A percentile compares a stretch with the other conserved stretches of the same genome.
These are phyloP conservation scores for Apiotrichum gamsii DNA, from an alignment of 1,284 basidiomycete species.

Conservation along the genomic window DNA sequence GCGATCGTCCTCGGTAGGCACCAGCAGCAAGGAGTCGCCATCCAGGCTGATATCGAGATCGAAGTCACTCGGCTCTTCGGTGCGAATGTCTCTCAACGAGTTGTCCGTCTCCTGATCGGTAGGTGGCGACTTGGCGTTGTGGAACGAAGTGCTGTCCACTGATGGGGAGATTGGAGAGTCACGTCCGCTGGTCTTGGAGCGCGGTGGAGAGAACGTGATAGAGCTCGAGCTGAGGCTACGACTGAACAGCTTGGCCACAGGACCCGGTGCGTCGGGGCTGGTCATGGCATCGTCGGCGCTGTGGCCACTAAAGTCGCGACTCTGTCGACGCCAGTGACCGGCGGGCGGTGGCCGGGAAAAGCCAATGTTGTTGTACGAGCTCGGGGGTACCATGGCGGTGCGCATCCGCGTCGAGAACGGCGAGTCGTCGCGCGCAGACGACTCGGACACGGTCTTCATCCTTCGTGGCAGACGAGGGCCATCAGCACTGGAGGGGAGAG, in stretches of 20 bases:
- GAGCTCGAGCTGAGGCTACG: constrained; percentile 5
- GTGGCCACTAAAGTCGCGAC: constrained; percentile 17
- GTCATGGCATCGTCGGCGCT: constrained; percentile 18
- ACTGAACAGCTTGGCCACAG: constrained; percentile 1
- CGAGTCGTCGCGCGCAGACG: constrained; percentile 17
- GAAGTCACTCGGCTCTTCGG: constrained; percentile 1
- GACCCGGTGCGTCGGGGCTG: constrained; percentile 6
- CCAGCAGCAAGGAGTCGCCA: constrained; percentile 4
- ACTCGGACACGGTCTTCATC: constrained; percentile 30
- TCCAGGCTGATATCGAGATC: constrained; percentile 20
- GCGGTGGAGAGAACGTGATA: neutral
- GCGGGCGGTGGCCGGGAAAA: constrained; percentile 34
- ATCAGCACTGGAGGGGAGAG: constrained; percentile 5
- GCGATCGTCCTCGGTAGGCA: constrained; percentile 16
- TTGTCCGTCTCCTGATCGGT: neutral
- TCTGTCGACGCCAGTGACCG: constrained; percentile 16
- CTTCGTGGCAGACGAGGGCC: constrained; percentile 18
- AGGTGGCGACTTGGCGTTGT: constrained; percentile 8
- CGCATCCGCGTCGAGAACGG: constrained; percentile 25
- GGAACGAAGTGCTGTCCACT: constrained; percentile 33
- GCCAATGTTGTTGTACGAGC: constrained; percentile 12
- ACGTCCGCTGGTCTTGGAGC: constrained; percentile 14
- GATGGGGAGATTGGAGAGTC: constrained; percentile 26
- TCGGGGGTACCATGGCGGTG: constrained; percentile 24
- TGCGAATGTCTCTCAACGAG: neutral